Evolutionary conservation across 192 early-diverging fungal genomes (phyloP).

Genomic region (Backusella mclennaniae): DNA sequence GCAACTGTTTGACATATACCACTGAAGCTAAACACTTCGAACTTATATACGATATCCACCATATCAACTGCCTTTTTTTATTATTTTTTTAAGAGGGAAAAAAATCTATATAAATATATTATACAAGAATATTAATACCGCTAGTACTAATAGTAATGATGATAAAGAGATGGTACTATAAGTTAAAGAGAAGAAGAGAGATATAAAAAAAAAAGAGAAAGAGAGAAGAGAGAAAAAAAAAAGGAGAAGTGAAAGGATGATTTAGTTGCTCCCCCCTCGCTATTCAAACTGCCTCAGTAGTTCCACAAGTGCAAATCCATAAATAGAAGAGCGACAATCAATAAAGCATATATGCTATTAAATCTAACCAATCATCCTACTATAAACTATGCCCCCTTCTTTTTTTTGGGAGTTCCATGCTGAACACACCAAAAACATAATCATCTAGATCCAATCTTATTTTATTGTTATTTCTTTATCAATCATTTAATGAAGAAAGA

Average conservation of each 20-base stretch:
- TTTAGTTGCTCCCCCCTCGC: neutral
- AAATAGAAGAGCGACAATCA: neutral
- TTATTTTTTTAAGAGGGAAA: neutral
- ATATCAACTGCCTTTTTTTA: constrained; percentile 1
- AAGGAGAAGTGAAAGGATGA: neutral
- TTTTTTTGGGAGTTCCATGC: neutral
- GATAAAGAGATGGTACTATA: neutral
- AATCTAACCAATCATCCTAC: neutral
- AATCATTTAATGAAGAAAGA: neutral
- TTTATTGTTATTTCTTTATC: no score
- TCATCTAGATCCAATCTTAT: neutral
- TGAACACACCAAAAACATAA: neutral
- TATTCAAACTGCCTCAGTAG: neutral
- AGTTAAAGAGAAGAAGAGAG: no score
- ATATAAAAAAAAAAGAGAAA: neutral
- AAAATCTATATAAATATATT: neutral
- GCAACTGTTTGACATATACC: constrained; percentile 84
- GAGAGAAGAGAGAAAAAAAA: neutral
- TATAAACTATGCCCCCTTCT: neutral
- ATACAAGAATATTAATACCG: neutral
- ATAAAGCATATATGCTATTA: neutral
- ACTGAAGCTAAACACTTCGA: constrained; percentile 83
- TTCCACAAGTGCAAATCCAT: neutral
- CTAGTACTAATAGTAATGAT: no score
- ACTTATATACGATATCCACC: constrained; percentile 35